phyloP scores from a whole-genome alignment of 768 basidiomycete species.

The Boletellus sp. region DNA sequence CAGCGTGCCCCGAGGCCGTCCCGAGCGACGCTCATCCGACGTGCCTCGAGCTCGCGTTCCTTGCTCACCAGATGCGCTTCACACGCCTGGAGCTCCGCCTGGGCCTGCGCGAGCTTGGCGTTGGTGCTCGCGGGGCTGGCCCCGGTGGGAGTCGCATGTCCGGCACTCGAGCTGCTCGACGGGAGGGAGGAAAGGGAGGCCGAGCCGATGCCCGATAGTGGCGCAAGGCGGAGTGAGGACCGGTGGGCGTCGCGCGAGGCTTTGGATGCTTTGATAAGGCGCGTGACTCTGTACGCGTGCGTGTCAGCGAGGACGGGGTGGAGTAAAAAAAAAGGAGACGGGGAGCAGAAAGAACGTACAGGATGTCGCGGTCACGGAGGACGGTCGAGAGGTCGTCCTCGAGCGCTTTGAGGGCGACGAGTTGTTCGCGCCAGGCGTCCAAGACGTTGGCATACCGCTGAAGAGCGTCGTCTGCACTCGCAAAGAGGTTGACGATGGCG shows the following conservation, averaged over 20 bases:
- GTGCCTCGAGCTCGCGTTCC: constrained; percentile 57
- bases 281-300: constrained; percentile 53
- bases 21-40: constrained; percentile 52
- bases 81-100: constrained; percentile 78
- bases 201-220: constrained; percentile 32
- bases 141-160: not conserved
- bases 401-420: constrained; percentile 56
- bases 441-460: constrained; percentile 55
- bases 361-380: constrained; percentile 69
- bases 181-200: constrained; percentile 43
- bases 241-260: constrained; percentile 36
- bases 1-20: constrained; percentile 63
- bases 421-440: constrained; percentile 61
- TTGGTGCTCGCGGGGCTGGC: constrained; percentile 16
- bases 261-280: constrained; percentile 76
- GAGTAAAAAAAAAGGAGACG: not conserved
- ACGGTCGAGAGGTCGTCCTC: constrained; percentile 74
- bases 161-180: constrained; percentile 25
- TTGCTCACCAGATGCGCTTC: constrained; percentile 69
- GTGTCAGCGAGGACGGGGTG: too few relatives aligned
- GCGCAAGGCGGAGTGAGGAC: constrained; percentile 27
- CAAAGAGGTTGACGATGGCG: constrained; percentile 54
- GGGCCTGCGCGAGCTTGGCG: constrained; percentile 59
- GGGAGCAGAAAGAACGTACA: constrained; percentile 45
- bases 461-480: constrained; percentile 66